Base-by-base conservation (phyloP, 257 asterid genomes). In the Perilla frutescens region DNA sequence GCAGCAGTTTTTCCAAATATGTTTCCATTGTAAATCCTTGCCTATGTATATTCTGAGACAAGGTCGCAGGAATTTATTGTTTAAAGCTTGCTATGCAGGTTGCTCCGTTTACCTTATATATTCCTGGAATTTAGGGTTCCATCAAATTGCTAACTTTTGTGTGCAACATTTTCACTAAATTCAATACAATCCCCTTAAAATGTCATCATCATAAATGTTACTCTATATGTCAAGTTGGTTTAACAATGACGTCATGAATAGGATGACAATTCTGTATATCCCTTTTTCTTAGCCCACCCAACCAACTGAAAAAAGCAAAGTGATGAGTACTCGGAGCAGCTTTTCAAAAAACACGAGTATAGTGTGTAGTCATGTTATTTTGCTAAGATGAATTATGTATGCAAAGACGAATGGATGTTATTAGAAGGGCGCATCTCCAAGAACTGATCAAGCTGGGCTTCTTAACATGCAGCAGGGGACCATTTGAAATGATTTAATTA, bases 21-120 rank as follows among this genome's bases (percentile, higher is more conserved):
- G 32, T 74, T 44, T 71, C 48, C n/a, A 43, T 2, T 56, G 15
- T 50, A 57, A 43, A 53, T 73, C 15, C 10, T 69, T 48, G 36
- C 51, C 29, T 50, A 32, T 34, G 55, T 59, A 34, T 59, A 12
- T 20, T 39, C 12, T 13, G 63, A 37, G 54, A 36, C 61, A 43
- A 44, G 7, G 13, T 53, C 8, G 36, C 29, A 47, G 54, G 60
- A 74, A 45, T 54, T 66, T 51, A 26, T 70, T 43, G 62, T 51
- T 61, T 15, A 48, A 34, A 56, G 67, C 50, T 41, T 9, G 29
- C 20, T 43, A 62, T 48, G 1, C 45, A 39, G 10, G 69, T 73
- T 26, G 41, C 62, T 60, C 8, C 15, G 47, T 32, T 71, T 49
- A 20, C 67, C 31, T 74, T 65, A 26, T 66, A 10, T 48, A 50